phyloP scores from a whole-genome alignment of 345 rosid genomes.

The Tarenaya hassleriana region DNA sequence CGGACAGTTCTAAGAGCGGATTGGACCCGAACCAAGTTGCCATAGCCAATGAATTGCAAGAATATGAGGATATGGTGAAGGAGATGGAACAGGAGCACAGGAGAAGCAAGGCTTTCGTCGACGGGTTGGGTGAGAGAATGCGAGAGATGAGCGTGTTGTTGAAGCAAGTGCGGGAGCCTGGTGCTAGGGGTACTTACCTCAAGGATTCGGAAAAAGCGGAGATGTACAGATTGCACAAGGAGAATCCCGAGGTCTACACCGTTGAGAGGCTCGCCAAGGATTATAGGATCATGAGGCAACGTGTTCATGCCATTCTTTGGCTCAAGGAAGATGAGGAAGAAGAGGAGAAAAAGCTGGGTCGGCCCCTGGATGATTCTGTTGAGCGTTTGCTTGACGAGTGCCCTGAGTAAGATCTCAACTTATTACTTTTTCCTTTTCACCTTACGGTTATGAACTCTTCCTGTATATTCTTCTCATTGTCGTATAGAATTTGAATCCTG shows the following conservation, averaged over 20 bases:
- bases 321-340: slow-evolving; percentile 85
- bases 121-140: slow-evolving; percentile 51
- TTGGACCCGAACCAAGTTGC: slow-evolving; percentile 23
- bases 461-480: too few relatives aligned
- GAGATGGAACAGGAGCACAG: slow-evolving; percentile 42
- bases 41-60: slow-evolving; percentile 37
- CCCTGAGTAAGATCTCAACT: slow-evolving; percentile 58
- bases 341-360: slow-evolving; percentile 83
- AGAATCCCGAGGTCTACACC: slow-evolving; percentile 76
- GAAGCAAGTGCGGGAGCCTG: slow-evolving; percentile 86
- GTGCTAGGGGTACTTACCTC: slow-evolving; percentile 79
- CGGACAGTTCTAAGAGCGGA: slow-evolving; percentile 27
- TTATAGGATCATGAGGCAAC: slow-evolving; percentile 91
- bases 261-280: slow-evolving; percentile 84
- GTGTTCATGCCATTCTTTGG: slow-evolving; percentile 96
- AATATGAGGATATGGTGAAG: slow-evolving; percentile 38
- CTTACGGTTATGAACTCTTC: too few relatives aligned
- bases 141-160: slow-evolving; percentile 44
- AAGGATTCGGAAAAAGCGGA: slow-evolving; percentile 94
- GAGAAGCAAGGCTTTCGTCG: slow-evolving; percentile 45
- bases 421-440: background rate
- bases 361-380: slow-evolving; percentile 82
- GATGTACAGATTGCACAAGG: slow-evolving; percentile 84
- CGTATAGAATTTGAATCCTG: too few relatives aligned
- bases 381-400: slow-evolving; percentile 78